Percentiles rank a stretch among this genome's conserved stretches.
These are phyloP conservation scores for Xylona heveae DNA, from an alignment of 495 filamentous ascomycete genomes.

Conservation along the genomic window DNA sequence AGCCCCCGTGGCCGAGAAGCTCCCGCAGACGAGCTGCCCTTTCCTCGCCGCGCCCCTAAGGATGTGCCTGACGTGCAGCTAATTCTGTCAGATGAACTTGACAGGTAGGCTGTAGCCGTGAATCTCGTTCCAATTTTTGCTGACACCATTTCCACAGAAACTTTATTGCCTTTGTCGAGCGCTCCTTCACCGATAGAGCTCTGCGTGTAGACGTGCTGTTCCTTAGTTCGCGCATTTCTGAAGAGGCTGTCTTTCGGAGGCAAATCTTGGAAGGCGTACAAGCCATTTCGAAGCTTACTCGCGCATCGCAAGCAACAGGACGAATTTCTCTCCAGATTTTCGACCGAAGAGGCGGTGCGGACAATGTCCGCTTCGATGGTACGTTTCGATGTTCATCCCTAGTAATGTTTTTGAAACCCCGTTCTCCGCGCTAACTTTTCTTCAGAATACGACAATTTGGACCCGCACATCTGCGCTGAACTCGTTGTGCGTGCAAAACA, in stretches of 20 bases:
- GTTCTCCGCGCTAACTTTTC: constrained; percentile 7
- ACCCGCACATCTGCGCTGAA: constrained; percentile 53
- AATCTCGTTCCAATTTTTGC: no score
- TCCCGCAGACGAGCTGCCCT: constrained; percentile 40
- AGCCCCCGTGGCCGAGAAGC: constrained; percentile 34
- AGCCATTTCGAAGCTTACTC: constrained; percentile 57
- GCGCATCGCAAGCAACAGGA: constrained; percentile 38
- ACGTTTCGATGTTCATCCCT: constrained; percentile 9
- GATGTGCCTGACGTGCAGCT: constrained; percentile 87
- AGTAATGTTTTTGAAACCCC: not conserved
- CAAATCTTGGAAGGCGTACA: constrained; percentile 80
- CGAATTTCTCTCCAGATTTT: constrained; percentile 70
- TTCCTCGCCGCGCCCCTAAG: constrained; percentile 49
- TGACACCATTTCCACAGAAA: constrained; percentile 23
- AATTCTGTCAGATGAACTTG: constrained; percentile 58
- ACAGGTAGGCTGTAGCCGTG: constrained; percentile 43
- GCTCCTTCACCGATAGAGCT: constrained; percentile 44
- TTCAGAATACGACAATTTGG: constrained; percentile 58
- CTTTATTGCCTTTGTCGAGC: constrained; percentile 66
- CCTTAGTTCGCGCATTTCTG: constrained; percentile 53
- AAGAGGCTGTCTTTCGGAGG: constrained; percentile 55
- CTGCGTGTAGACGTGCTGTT: constrained; percentile 57
- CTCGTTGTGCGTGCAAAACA: constrained; percentile 59
- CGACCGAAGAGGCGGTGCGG: constrained; percentile 46
- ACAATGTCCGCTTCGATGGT: constrained; percentile 61